Conservation (phyloP, 2,329 filamentous ascomycete species). For the Botrytis squamosa region DNA sequence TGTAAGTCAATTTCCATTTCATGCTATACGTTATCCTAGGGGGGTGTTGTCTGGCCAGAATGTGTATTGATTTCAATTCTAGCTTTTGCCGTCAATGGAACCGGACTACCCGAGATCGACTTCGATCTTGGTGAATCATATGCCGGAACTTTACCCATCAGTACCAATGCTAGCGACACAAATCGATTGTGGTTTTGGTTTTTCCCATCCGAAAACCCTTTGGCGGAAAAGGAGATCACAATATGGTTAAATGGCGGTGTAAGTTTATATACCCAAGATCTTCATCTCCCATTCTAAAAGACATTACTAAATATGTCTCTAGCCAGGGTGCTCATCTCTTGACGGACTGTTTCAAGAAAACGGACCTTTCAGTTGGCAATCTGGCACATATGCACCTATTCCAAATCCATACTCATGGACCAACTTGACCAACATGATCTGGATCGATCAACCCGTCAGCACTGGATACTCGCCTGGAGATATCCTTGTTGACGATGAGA, state of each 20-base stretch:
- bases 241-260: slow-evolving; percentile 87
- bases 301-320: neutral
- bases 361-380: slow-evolving; percentile 36
- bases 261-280: slow-evolving; percentile 40
- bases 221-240: slow-evolving; percentile 49
- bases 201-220: slow-evolving; percentile 51
- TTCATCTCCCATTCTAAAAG: no score
- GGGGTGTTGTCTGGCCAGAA: neutral
- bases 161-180: slow-evolving; percentile 45
- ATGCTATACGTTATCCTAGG: neutral
- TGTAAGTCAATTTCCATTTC: slow-evolving; percentile 18
- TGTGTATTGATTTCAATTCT: slow-evolving; percentile 4
- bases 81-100: slow-evolving; percentile 37
- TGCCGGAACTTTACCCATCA: slow-evolving; percentile 51
- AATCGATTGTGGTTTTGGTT: slow-evolving; percentile 55
- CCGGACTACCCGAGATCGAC: slow-evolving; percentile 34
- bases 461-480: slow-evolving; percentile 55
- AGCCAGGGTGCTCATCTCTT: slow-evolving; percentile 83
- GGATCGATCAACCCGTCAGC: slow-evolving; percentile 37
- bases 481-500: slow-evolving; percentile 50
- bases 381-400: slow-evolving; percentile 34
- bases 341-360: slow-evolving; percentile 76
- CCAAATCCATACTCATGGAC: slow-evolving; percentile 36
- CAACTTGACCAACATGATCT: slow-evolving; percentile 36
- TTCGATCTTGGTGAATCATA: slow-evolving; percentile 39